Evolutionary conservation across 345 rosid genomes (phyloP), one percentile per base, ranked within the genome.

Genomic region (Barbarea vulgaris): DNA sequence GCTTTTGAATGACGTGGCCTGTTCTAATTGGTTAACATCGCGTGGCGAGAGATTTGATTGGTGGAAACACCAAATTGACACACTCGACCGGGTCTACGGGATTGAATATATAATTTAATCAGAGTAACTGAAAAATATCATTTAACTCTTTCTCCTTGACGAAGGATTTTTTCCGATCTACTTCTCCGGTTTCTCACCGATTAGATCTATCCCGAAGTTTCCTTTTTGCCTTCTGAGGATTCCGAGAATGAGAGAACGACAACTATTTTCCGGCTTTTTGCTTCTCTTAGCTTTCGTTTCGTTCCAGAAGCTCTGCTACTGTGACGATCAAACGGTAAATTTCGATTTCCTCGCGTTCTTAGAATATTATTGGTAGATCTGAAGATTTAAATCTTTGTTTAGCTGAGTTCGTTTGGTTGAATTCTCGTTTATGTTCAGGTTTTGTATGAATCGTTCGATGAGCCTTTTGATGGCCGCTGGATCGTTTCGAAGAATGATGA

Each of bases 381-480:
- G 46, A 37, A 28, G 58, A n/a, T 72, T 61, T 61, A 21, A 69
- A 67, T 34, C 52, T 42, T 59, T 56, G 11, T 39, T 71, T 60
- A 13, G 1, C 27, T 72, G 24, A 56, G 14, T 58, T 48, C n/a
- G 24, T 21, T 73, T 28, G 17, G 15, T 44, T 66, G 54, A 21
- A 67, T 72, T 33, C 58, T 73, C 31, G 31, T 30, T 73, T 11
- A 0, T 73, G 42, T 82, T 48, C 79, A 91, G 97, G 81, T 87
- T 66, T 77, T 91, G 0, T 83, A 88, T 71, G 97, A 91, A 52
- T 81, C 93, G 14, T 91, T 89, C 44, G 96, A 87, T 14, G 89
- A 89, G 74, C 12, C 90, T 0, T 91, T 89, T 52, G 91, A 87
- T 28, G 91, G 93, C 10, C 85, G 90, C 53, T 91, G 97, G 97